Evolutionary conservation across 176 grass and related monocot genomes (phyloP).

Genomic region (Musa troglodytarum): DNA sequence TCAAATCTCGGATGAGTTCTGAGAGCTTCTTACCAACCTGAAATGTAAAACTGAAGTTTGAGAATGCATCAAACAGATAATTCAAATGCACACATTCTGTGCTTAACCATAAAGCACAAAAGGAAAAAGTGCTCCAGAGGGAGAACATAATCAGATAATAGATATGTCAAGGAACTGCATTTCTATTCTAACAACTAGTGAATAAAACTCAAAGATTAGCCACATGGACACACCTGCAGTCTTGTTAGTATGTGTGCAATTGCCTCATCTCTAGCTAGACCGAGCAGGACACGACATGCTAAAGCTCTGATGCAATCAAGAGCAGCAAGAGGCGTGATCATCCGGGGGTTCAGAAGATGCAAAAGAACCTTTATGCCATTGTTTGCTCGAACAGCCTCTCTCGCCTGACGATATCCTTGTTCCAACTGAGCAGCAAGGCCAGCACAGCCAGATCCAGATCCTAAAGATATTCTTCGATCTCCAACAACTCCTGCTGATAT

Average conservation of each 20-base stretch:
- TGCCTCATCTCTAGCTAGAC: constrained; percentile 83
- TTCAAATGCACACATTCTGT: background rate
- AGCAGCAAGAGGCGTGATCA: constrained; percentile 81
- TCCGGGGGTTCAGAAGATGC: constrained; percentile 74
- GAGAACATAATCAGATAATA: background rate
- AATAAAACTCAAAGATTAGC: background rate
- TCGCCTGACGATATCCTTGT: constrained; percentile 89
- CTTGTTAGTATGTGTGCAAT: constrained; percentile 98
- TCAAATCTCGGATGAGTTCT: constrained; percentile 83
- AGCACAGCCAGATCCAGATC: constrained; percentile 71
- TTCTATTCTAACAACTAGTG: background rate
- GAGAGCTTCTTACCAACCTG: constrained; percentile 98
- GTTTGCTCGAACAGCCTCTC: constrained; percentile 88
- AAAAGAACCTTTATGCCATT: constrained; percentile 97
- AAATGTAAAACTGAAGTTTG: constrained; percentile 3
- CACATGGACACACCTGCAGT: constrained; percentile 49
- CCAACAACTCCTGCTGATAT: constrained; percentile 61
- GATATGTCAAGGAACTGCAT: background rate
- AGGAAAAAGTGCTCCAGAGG: background rate
- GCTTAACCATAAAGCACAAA: background rate
- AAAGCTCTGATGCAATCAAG: constrained; percentile 87
- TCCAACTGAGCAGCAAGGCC: constrained; percentile 98
- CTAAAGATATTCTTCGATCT: constrained; percentile 80
- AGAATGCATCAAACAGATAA: background rate
- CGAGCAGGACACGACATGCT: constrained; percentile 90